A percentile compares a stretch with the other conserved stretches of the same genome.
phyloP scores from a whole-genome alignment of 2,329 filamentous ascomycete species.

The Mycocentrospora acerina region DNA sequence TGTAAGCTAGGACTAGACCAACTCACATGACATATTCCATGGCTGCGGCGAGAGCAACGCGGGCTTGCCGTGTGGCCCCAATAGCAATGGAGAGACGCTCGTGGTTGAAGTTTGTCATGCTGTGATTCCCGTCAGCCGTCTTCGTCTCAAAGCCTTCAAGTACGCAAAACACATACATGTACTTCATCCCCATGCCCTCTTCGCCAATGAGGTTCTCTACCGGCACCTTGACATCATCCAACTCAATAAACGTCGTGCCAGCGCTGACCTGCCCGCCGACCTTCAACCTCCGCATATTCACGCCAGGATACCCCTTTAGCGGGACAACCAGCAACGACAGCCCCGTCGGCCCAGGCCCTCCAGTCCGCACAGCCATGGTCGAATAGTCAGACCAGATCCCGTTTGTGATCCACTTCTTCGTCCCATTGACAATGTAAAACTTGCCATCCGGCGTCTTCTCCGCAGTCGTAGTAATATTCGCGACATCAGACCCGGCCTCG shows the following conservation, averaged over 20 bases:
- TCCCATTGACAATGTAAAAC: constrained; percentile 71
- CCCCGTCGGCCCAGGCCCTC: constrained; percentile 62
- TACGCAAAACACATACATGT: constrained; percentile 47
- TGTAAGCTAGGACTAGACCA: too few relatives aligned
- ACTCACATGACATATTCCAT: constrained; percentile 59
- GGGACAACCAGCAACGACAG: constrained; percentile 70
- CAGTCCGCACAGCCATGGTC: constrained; percentile 73
- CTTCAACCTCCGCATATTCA: constrained; percentile 67
- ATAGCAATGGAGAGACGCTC: constrained; percentile 70
- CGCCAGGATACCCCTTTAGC: constrained; percentile 66
- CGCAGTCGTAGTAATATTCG: constrained; percentile 70
- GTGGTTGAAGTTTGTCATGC: constrained; percentile 79
- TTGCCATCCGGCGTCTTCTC: constrained; percentile 63
- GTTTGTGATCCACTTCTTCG: constrained; percentile 67
- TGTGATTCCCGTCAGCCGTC: constrained; percentile 5
- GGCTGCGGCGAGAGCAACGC: constrained; percentile 61
- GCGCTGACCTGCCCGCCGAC: constrained; percentile 65
- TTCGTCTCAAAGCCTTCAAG: neutral
- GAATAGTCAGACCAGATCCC: constrained; percentile 69
- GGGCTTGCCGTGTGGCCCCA: constrained; percentile 62
- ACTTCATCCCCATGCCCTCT: constrained; percentile 72
- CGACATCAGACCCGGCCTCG: constrained; percentile 71
- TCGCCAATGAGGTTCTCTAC: constrained; percentile 68
- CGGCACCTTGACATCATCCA: constrained; percentile 73
- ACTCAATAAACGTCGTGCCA: constrained; percentile 74